A percentile compares a stretch with the other conserved stretches of the same genome.
These are phyloP conservation scores for Globisporangium carolinianum DNA, from an alignment of 352 stramenopile species.

Conservation along the genomic window DNA sequence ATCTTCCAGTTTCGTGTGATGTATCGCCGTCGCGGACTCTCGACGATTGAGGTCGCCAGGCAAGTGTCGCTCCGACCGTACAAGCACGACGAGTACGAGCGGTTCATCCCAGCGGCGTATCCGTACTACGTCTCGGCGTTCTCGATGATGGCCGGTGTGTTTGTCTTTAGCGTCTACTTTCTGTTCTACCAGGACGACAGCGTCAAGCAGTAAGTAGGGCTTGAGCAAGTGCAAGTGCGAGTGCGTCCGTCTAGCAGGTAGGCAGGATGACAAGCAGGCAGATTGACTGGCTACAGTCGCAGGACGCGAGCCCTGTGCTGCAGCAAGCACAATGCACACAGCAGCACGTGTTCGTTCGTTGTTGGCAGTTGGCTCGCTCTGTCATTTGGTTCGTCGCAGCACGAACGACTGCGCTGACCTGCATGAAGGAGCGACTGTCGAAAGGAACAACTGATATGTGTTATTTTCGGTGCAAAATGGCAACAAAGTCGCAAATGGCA, in stretches of 20 bases:
- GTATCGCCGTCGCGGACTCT: slow-evolving; percentile 85
- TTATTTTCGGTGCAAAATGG: too few species aligned
- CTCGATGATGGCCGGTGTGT: slow-evolving; percentile 88
- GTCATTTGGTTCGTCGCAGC: too few species aligned
- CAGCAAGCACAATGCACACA: neutral
- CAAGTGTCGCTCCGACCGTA: slow-evolving; percentile 91
- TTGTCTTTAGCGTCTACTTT: slow-evolving; percentile 88
- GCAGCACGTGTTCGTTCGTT: too few species aligned
- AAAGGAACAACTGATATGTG: too few species aligned
- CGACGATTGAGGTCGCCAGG: slow-evolving; percentile 50
- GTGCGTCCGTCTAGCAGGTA: neutral
- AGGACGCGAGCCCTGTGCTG: too few species aligned
- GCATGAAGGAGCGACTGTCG: too few species aligned
- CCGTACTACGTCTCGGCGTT: slow-evolving; percentile 89
- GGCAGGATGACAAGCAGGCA: neutral
- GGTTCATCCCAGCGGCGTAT: slow-evolving; percentile 88
- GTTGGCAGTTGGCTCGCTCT: too few species aligned
- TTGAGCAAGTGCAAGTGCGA: neutral
- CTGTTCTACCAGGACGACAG: slow-evolving; percentile 68
- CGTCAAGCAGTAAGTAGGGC: neutral
- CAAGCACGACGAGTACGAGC: slow-evolving; percentile 95
- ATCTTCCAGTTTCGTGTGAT: slow-evolving; percentile 93
- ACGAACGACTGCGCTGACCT: too few species aligned
- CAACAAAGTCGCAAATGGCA: too few species aligned
- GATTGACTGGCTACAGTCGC: neutral